Evolutionary conservation across 2,329 filamentous ascomycete species (phyloP).

Genomic region (Aspergillus sp.): DNA sequence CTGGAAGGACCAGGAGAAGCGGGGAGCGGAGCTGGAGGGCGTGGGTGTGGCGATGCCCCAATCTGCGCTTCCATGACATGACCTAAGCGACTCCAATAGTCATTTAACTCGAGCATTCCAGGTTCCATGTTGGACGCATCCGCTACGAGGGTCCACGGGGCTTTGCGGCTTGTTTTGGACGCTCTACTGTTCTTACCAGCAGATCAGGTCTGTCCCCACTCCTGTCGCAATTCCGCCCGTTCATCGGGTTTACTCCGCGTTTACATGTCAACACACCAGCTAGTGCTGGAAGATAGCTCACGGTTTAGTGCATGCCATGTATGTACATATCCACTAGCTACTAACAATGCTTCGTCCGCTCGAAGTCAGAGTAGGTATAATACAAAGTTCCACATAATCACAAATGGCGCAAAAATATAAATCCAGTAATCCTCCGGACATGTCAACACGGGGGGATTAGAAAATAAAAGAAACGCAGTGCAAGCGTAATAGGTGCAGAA

Average conservation of each 20-base stretch:
- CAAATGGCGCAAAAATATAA: slow-evolving; percentile 12
- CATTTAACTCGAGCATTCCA: background rate
- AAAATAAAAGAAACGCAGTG: slow-evolving; percentile 8
- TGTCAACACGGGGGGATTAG: slow-evolving; percentile 14
- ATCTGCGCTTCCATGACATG: background rate
- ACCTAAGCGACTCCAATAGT: background rate
- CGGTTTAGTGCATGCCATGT: slow-evolving; percentile 26
- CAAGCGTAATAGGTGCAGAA: slow-evolving; percentile 26
- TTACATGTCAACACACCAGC: background rate
- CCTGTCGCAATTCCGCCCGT: no score
- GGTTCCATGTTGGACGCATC: background rate
- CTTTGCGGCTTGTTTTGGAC: background rate
- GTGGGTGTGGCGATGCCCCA: background rate
- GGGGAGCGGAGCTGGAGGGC: background rate
- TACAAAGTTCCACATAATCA: slow-evolving; percentile 17
- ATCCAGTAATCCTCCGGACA: slow-evolving; percentile 16
- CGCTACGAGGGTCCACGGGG: background rate
- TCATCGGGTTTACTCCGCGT: background rate
- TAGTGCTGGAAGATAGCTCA: slow-evolving; percentile 13
- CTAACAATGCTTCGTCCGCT: slow-evolving; percentile 17
- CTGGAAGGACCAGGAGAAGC: background rate
- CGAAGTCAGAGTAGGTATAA: slow-evolving; percentile 12
- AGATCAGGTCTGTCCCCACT: background rate
- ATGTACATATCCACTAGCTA: slow-evolving; percentile 25
- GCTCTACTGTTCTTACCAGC: no score